Base-by-base conservation (phyloP, 208 protist genomes). In the Leishmania tarentolae region DNA sequence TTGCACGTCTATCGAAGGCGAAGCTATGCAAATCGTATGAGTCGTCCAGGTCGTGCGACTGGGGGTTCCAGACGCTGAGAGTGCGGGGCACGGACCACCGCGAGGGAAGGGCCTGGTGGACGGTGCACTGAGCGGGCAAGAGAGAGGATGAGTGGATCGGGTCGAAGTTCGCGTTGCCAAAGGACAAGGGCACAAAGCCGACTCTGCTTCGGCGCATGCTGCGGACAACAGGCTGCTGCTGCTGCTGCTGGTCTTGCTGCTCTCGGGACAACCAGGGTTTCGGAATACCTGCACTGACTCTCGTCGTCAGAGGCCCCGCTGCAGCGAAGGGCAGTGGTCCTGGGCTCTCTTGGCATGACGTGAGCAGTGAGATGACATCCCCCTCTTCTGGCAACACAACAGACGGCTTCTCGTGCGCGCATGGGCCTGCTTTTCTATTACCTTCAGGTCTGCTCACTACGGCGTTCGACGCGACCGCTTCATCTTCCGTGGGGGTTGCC, bases 21-120 rank as follows among this genome's bases (percentile, higher is more conserved):
- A 56, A 79, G 66, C 74, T 79, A 56, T 86, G 73, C 53, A 82
- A 78, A 21, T 82, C 68, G 42, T 75, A 72, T 44, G 72, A 72
- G 78, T 42, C 76, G 44, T 80, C 66, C 0, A n/a, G 8, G 46
- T 75, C 78, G 15, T 71, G 19, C 8, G 28, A 52, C 9, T 44
- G 31, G 2, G 77, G 65, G 50, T 46, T 79, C 77, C 71, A 82
- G 40, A 42, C 68, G 35, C 65, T 57, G 17, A 79, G 56, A 15
- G 35, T 44, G 65, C 44, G n/a, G 13, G 71, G n/a, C 35, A 17
- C 28, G 3, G 77, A 74, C 72, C 63, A 75, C 50, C 40, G 19
- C 42, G 76, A 44, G 21, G 74, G 46, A 2, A 7, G 42, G 52
- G 47, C 70, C 50, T 80, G 75, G 31, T 46, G 68, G 42, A 42